Conservation (phyloP, 2,329 filamentous ascomycete species). For the Arthroderma uncinatum region DNA sequence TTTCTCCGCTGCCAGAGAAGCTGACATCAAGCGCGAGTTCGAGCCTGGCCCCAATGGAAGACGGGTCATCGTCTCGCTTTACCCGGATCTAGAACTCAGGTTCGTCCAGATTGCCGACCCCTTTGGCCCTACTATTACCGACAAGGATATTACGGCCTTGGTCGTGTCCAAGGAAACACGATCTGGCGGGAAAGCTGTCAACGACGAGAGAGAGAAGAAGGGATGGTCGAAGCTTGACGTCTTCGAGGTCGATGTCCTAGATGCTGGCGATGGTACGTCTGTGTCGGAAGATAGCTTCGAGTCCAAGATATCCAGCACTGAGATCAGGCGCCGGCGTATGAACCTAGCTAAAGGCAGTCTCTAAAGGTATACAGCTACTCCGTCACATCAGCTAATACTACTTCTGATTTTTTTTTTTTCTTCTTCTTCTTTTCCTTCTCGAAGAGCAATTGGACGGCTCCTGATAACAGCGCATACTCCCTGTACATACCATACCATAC, state of each 20-base stretch:
- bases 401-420: neutral
- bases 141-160: conserved; percentile 64
- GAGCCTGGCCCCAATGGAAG: conserved; percentile 32
- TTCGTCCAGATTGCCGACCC: conserved; percentile 79
- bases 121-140: conserved; percentile 81
- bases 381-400: neutral
- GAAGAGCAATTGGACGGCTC: too few species aligned
- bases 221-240: conserved; percentile 67
- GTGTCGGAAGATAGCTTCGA: conserved; percentile 51
- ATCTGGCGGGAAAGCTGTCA: conserved; percentile 71
- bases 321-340: conserved; percentile 52
- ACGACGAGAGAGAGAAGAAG: conserved; percentile 63
- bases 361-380: conserved; percentile 7
- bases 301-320: conserved; percentile 83
- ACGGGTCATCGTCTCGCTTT: conserved; percentile 23
- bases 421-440: too few species aligned
- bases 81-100: conserved; percentile 49
- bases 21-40: conserved; percentile 21
- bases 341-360: conserved; percentile 26
- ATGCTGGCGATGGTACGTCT: conserved; percentile 49
- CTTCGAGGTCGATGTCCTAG: conserved; percentile 82
- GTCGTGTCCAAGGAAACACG: conserved; percentile 84
- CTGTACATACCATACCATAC: neutral
- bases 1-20: conserved; percentile 40
- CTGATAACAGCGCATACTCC: neutral